Evolutionary conservation across 148 eudicot species (phyloP), one percentile per base, ranked within the genome.

Genomic region (Rhododendron ferrugineum): DNA sequence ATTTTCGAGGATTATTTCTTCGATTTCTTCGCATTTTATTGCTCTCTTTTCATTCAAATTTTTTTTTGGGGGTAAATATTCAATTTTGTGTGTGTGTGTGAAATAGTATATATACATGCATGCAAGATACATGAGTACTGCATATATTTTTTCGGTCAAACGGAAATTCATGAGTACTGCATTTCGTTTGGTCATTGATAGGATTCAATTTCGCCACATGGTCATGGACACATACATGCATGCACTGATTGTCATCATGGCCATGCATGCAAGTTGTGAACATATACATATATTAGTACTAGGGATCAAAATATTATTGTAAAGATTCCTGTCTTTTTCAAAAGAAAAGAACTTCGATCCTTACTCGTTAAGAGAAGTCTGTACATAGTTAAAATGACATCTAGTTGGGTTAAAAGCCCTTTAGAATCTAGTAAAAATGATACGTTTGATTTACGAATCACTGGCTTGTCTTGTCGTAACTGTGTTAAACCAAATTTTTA

Each of bases 351-450:
- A 28, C 16, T 66, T 66, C 2, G 54, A 52, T 52, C 16, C 13
- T 28, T 28, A 28, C 16, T 28, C 10, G 73, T 23, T 62, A 23
- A 20, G 30, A 62, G 3, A 62, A 62, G 30, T 23, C 30, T 62
- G 26, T 64, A 64, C 1, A 22, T n/a, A 7, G 32, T 64, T 64
- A 28, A 66, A 68, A 68, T 11, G 26, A 68, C 10, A 28, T 4
- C 15, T 37, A 75, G 85, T 85, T 88, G 60, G 86, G 85, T 78
- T 54, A 66, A 88, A 64, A 85, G 62, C 42, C 72, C 6, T 64
- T 30, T 26, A 32, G 40, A 14, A 8, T 26, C 15, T 11, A 26
- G 18, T 4, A 40, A 70, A 15, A 70, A 30, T 70, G 5, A 70
- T 36, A 8, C 5, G 44, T 16, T 6, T 28, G 26, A 72, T 10